Evolutionary conservation across 495 filamentous ascomycete genomes (phyloP).

Genomic region (Neurospora sublineolata): DNA sequence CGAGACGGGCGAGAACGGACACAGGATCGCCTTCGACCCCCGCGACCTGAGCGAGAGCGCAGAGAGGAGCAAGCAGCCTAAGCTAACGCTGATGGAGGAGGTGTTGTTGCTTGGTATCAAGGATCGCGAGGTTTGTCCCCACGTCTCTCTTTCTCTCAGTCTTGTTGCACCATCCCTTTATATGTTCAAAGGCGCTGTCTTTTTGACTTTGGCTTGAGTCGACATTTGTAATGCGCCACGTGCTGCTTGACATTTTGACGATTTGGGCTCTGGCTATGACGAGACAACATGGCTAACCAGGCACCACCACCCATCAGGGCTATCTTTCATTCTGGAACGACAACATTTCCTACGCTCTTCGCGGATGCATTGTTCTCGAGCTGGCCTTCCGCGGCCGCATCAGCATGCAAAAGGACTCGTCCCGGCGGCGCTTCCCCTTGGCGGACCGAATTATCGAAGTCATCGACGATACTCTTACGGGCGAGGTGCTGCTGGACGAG

Average conservation of each 20-base stretch:
- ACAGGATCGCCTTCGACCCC: conserved; percentile 97
- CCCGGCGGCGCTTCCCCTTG: conserved; percentile 80
- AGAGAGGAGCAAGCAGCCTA: conserved; percentile 94
- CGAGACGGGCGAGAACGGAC: conserved; percentile 87
- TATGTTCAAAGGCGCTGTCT: neutral
- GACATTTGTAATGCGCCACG: neutral
- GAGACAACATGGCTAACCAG: neutral
- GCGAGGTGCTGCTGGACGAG: conserved; percentile 95
- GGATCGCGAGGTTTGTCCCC: conserved; percentile 77
- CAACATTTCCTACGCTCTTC: conserved; percentile 95
- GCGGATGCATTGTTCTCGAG: conserved; percentile 96
- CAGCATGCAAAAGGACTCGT: conserved; percentile 96
- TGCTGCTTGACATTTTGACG: neutral
- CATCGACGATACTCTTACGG: conserved; percentile 90
- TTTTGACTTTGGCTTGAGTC: neutral
- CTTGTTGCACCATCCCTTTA: neutral
- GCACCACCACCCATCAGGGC: conserved; percentile 43
- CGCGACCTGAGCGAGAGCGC: conserved; percentile 94
- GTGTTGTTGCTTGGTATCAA: conserved; percentile 88
- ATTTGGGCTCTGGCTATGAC: neutral
- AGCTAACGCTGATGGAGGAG: conserved; percentile 97
- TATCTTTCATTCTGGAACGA: conserved; percentile 99
- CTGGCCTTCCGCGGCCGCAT: conserved; percentile 91
- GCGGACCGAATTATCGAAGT: conserved; percentile 92
- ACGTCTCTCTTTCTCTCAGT: neutral